phyloP scores from a whole-genome alignment of 2,329 filamentous ascomycete genomes.

The Colletotrichum sp. region DNA sequence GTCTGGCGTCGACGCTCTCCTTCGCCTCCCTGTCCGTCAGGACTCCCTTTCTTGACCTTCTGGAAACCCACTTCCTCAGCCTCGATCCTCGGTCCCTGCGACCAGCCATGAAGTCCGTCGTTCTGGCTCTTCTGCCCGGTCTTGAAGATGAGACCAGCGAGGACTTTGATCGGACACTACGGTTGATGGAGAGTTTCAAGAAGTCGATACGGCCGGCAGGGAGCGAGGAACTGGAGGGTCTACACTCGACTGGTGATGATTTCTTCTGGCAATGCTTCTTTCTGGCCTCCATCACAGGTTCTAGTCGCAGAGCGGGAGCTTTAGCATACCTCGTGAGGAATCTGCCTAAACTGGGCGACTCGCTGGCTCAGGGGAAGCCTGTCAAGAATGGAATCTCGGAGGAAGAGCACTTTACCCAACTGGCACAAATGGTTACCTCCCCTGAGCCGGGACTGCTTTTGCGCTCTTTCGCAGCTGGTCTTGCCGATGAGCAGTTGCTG shows the following conservation, averaged over 20 bases:
- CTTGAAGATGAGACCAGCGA: conserved; percentile 96
- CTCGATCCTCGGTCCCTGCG: conserved; percentile 75
- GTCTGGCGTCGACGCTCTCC: conserved; percentile 85
- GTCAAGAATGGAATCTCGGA: conserved; percentile 33
- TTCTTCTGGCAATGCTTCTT: conserved; percentile 99
- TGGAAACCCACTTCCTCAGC: conserved; percentile 80
- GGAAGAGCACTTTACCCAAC: conserved; percentile 55
- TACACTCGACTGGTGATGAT: conserved; percentile 70
- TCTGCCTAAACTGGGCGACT: conserved; percentile 72
- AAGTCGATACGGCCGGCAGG: conserved; percentile 62
- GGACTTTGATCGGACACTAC: conserved; percentile 89
- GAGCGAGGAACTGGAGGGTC: conserved; percentile 54
- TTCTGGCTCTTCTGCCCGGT: conserved; percentile 87
- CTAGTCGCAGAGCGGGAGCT: conserved; percentile 82
- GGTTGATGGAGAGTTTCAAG: conserved; percentile 80
- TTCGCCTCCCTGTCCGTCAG: conserved; percentile 94
- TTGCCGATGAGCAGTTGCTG: conserved; percentile 85
- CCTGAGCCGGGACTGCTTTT: conserved; percentile 92
- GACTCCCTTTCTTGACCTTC: conserved; percentile 80
- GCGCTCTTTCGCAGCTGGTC: conserved; percentile 88
- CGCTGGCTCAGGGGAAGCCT: conserved; percentile 32
- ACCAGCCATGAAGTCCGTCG: conserved; percentile 87
- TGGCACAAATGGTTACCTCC: conserved; percentile 73
- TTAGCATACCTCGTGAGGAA: conserved; percentile 83
- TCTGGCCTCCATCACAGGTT: conserved; percentile 87